Base-by-base conservation (phyloP, 2,329 filamentous ascomycete species). In the Colletotrichum sp. region DNA sequence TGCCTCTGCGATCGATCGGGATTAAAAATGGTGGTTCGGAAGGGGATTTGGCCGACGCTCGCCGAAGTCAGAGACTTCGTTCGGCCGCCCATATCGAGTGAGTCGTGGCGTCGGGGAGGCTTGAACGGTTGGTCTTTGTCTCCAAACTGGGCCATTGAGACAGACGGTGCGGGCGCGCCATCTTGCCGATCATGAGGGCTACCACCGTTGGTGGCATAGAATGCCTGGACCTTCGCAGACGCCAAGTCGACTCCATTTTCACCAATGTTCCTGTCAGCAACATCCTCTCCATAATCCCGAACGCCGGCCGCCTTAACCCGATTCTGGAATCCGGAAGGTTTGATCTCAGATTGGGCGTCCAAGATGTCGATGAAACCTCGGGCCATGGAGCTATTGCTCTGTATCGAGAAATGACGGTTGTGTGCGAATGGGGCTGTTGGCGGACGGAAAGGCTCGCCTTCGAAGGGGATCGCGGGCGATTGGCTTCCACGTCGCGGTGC, bases 261-360 rank as follows among this genome's bases (percentile, higher is more conserved):
- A 6, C 81, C 82, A 61, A 91, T 84, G 76, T 93, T 93, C 39
- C 92, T 86, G 77, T 93, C 91, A 3, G 91, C 92, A 3, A 93
- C 91, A 80, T 93, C 92, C 80, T 94, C 92, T n/a, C 89, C 92
- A 78, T 91, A 93, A 66, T 90, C 88, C 59, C 87, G 86, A 0
- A 85, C 84, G 2, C 90, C 91, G 1, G 89, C 80, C 1, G 90
- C 90, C 71, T 87, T 82, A 4, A 92, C 79, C 18, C 90, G 85
- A 12, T 84, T 83, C 64, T 84, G 83, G 77, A 92, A 91, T 75
- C 90, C 86, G 3, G 85, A 83, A 0, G 87, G 86, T 32, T 82
- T 87, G 52, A 92, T 84, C 30, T 86, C 88, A 1, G 89, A 89
- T 75, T 91, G 89, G 1, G 91, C 91, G 77, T 93, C 91, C 4